These are phyloP conservation scores for Cryphonectria nitschkei DNA, from an alignment of 2,329 filamentous ascomycete genomes.

Conservation along the genomic window DNA sequence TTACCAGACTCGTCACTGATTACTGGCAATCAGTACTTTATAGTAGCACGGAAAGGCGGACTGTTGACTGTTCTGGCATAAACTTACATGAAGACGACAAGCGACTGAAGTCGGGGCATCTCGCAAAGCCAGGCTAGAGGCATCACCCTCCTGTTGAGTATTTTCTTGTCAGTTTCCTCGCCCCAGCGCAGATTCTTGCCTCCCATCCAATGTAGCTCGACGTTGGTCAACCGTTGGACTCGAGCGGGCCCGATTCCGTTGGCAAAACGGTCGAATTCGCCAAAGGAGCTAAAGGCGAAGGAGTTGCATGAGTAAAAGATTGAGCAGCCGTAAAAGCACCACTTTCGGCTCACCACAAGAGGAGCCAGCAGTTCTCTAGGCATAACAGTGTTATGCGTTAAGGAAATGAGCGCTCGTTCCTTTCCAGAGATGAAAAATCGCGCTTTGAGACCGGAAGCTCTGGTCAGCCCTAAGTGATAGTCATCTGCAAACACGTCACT, in stretches of 20 bases:
- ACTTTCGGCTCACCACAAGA: constrained; percentile 5
- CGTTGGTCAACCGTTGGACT: constrained; percentile 6
- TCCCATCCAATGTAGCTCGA: constrained; percentile 18
- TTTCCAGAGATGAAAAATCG: constrained; percentile 20
- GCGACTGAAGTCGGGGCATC: background rate
- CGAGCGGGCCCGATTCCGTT: background rate
- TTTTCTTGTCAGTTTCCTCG: background rate
- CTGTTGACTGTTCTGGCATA: background rate
- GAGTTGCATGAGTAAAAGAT: constrained; percentile 21
- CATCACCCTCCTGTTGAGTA: background rate
- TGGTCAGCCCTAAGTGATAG: background rate
- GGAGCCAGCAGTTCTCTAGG: constrained; percentile 1
- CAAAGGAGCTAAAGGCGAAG: constrained; percentile 17
- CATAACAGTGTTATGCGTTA: constrained; percentile 9
- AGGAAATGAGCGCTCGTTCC: background rate
- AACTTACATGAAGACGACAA: constrained; percentile 7
- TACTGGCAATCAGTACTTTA: background rate
- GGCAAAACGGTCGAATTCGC: constrained; percentile 18
- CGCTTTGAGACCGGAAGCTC: background rate
- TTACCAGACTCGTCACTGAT: constrained; percentile 1
- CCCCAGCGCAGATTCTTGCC: background rate
- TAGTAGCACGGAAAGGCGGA: background rate
- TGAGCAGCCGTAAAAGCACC: background rate
- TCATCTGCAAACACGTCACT: background rate
- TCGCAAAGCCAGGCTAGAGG: constrained; percentile 5